These are phyloP conservation scores for Aspergillus alliaceus DNA, from an alignment of 2,329 filamentous ascomycete species.

Conservation along the genomic window DNA sequence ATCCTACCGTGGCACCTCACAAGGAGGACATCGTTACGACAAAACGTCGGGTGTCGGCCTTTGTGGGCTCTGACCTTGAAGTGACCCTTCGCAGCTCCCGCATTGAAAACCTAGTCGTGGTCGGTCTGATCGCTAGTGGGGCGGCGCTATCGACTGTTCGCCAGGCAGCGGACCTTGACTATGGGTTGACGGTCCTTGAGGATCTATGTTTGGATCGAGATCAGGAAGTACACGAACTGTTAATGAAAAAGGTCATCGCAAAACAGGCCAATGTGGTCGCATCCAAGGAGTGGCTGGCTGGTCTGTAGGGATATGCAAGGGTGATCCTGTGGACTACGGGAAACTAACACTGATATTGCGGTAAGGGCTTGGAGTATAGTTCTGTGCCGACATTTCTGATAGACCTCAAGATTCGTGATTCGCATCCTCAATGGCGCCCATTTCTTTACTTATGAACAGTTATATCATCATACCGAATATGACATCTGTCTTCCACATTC, in stretches of 20 bases:
- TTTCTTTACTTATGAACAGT: background rate
- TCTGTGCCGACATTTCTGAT: background rate
- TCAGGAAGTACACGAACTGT: conserved; percentile 31
- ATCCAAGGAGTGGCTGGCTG: conserved; percentile 29
- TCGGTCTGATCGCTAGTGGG: conserved; percentile 36
- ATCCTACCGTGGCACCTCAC: conserved; percentile 11
- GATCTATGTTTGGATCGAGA: conserved; percentile 39
- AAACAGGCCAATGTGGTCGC: conserved; percentile 29
- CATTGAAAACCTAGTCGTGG: conserved; percentile 31
- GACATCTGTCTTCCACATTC: background rate
- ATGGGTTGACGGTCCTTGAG: conserved; percentile 31
- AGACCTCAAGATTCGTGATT: background rate
- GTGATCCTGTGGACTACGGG: background rate
- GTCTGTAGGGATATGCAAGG: background rate
- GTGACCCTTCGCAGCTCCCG: conserved; percentile 31
- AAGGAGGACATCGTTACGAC: conserved; percentile 31
- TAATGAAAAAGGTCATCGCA: conserved; percentile 36
- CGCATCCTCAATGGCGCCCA: background rate
- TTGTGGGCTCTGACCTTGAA: conserved; percentile 37
- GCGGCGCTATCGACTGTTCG: conserved; percentile 40
- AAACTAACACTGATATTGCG: background rate
- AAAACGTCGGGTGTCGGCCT: conserved; percentile 39
- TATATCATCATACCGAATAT: background rate
- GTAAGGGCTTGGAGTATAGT: background rate
- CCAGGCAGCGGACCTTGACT: conserved; percentile 39